These are phyloP conservation scores for Knufia petricola DNA, from an alignment of 2,329 filamentous ascomycete species.

Conservation along the genomic window DNA sequence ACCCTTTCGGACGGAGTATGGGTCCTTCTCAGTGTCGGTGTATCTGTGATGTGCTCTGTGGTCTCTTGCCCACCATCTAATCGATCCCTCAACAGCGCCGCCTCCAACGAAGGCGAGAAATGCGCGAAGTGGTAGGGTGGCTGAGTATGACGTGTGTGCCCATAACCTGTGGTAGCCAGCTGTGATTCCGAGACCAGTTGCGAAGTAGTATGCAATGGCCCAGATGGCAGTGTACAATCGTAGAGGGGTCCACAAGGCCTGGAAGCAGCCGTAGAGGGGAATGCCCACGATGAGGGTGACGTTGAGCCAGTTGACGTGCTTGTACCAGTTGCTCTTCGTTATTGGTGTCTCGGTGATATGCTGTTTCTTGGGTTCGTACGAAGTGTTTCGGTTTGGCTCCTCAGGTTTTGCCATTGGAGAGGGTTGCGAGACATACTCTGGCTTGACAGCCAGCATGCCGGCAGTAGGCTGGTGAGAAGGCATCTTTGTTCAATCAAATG, in stretches of 20 bases:
- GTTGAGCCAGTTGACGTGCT: conserved; percentile 92
- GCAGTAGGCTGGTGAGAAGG: conserved; percentile 43
- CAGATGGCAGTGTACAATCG: conserved; percentile 62
- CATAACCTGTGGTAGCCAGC: conserved; percentile 74
- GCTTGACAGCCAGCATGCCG: conserved; percentile 40
- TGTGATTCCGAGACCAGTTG: conserved; percentile 70
- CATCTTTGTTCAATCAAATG: conserved; percentile 29
- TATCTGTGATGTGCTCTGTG: conserved; percentile 85
- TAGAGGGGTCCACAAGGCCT: conserved; percentile 69
- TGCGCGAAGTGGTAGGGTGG: conserved; percentile 63
- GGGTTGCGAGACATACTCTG: conserved; percentile 36
- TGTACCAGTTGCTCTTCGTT: conserved; percentile 75
- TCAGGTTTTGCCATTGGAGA: conserved; percentile 39
- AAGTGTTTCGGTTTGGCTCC: conserved; percentile 44
- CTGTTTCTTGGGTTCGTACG: conserved; percentile 59
- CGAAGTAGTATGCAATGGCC: conserved; percentile 71
- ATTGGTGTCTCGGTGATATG: conserved; percentile 79
- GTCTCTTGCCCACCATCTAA: conserved; percentile 80
- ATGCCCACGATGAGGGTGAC: conserved; percentile 69
- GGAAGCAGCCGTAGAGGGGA: conserved; percentile 62
- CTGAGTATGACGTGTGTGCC: conserved; percentile 79
- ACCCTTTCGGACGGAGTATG: conserved; percentile 83
- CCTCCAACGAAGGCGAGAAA: conserved; percentile 74
- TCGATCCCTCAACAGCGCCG: conserved; percentile 75
- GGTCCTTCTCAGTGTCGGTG: conserved; percentile 86